Base-by-base conservation (phyloP, 805 yeast species). In the Saccharomyces paradoxus region DNA sequence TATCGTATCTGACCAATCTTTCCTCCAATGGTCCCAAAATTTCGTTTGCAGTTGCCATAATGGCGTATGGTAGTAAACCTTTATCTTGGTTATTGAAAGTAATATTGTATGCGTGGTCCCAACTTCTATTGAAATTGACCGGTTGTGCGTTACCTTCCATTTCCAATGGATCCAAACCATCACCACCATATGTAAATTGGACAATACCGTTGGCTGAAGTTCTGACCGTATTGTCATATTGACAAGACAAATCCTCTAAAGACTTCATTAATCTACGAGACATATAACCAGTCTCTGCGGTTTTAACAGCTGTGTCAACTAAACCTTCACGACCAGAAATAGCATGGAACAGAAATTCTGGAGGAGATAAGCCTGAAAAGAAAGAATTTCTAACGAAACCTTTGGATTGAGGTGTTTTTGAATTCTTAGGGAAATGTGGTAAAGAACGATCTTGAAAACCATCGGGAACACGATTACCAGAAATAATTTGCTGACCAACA, bases 121-220 rank as follows among this genome's bases (percentile, higher is more conserved):
- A 94, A 26, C 96, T 89, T 67, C 97, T 83, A 54, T 77, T 78
- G 69, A 94, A 92, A 69, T 95, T 90, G 37, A 94, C 99, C 0
- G 99, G 99, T 63, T 77, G 82, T 1, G 98, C 97, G 71, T 95
- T 97, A 62, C 99, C 99, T 74, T 95, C 99, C 99, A 94, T 94
- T 72, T 92, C 97, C 67, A 89, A 78, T 2, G 99, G 99, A 76
- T 94, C 99, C 59, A 94, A 79, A 50, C 98, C 97, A 71, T 94
- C 99, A 59, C 98, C 99, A 72, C 99, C 99, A 68, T 94, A 94
- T 37, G 89, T 88, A 73, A 94, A 94, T 73, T 94, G 99, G 17
- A 94, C 99, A 67, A 94, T 89, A 72, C 97, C 96, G 68, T 90
- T 90, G 53, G 95, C 81, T 1, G 98, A 92, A 57, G 96, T 94